Evolutionary conservation across 371 early-diverging fungal species (phyloP), one percentile per base, ranked within the genome.

Genomic region (Mortierella sp.): DNA sequence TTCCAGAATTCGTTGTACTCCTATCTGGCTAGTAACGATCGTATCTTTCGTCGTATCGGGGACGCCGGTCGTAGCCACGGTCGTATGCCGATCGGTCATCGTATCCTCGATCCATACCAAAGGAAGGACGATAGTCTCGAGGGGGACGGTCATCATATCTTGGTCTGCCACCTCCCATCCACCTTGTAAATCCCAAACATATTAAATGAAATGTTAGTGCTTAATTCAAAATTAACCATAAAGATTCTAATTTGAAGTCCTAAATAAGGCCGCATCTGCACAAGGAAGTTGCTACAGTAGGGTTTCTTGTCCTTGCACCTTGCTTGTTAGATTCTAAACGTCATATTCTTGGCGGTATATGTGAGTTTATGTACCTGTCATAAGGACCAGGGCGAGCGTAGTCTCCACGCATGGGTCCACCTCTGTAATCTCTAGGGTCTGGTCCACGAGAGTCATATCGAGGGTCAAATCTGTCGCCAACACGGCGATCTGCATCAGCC

Each of bases 381-480:
- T 80, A 80, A 21, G 76, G 78, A 19, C 48, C 59, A 32, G 77
- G 72, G 58, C 78, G 76, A 48, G 47, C 58, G 45, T 75, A 65
- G 24, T 69, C 75, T 47, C 69, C 69, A 45, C 75, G 75, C 36
- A 75, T 62, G 48, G 70, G 75, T 40, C 63, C 73, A 15, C 74
- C 69, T 50, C 75, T 58, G 66, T 75, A 75, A 33, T 69, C 69
- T 36, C 74, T 67, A 36, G 68, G 74, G 11, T 73, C 74, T 22
- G 63, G 68, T 58, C 74, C 74, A 28, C 69, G 75, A 6, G 75
- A 79, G 59, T 88, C 90, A 66, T 87, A 87, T 52, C 87, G 85
- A 68, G 87, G 77, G 16, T 89, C 89, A 73, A 87, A 86, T 48
- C 89, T 84, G 50, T 92, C 89, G 9, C 62, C 62, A 69, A 45